Base-by-base conservation (phyloP, 352 stramenopile species). In the Aphanomyces invadans region DNA sequence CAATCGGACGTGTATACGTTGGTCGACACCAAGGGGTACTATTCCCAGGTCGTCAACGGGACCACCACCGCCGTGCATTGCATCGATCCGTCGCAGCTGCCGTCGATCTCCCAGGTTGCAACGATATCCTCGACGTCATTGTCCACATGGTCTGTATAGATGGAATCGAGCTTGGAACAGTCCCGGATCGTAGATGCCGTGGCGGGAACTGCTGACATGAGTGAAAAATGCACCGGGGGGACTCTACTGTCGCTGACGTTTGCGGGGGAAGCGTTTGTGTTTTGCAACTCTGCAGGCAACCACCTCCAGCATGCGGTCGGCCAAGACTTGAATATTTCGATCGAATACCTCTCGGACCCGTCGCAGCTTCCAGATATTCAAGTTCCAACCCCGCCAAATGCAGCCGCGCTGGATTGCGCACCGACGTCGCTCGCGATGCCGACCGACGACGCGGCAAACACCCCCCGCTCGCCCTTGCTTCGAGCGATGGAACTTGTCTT, bases 171-270 rank as follows among this genome's bases (percentile, higher is more conserved):
- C 17, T 15, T 65, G 17, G 10, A 15, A 29, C 12, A 65, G 25
- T 31, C 59, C 10, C 45, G 29, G 4, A 26, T 65, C 23, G n/a
- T 65, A 10, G 42, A 54, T n/a, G 29, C 17, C 3, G 38, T 62
- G 1, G 19, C 5, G 15, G 53, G 65, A 46, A 65, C 19, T 3
- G 69, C 80, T 25, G 71, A 72, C 39, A 79, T 75, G 1, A 70
- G 74, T 45, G 73, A 80, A 36, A 64, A 66, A 21, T 87, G 78
- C 48, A 66, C 62, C 9, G 73, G 72, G 23, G 73, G 69, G 2
- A 70, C 70, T 19, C 75, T 80, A 45, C 70, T 83, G n/a, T 73
- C 73, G 52, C 71, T 74, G 4, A 72, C 64, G 10, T 82, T 86
- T 56, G 69, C 68, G 2, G 74, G 68, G 7, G 73, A 86, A 54